These are phyloP conservation scores for Scedosporium minutisporum DNA, from an alignment of 2,329 filamentous ascomycete species.

Conservation along the genomic window DNA sequence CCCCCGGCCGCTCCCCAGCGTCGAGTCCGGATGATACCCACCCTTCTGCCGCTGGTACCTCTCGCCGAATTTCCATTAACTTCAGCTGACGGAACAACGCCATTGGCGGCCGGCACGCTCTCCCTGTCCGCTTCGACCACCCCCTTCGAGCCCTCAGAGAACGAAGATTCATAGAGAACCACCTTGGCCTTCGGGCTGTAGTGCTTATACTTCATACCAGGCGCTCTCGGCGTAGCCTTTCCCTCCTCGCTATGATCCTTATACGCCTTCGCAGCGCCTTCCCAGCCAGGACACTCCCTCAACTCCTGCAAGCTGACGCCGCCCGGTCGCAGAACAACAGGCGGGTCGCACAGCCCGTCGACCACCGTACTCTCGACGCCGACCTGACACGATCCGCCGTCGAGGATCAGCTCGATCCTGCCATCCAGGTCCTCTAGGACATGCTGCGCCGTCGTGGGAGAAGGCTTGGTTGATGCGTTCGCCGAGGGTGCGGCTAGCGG, in stretches of 20 bases:
- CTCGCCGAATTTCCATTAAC: slow-evolving; percentile 9
- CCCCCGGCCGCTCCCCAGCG: slow-evolving; percentile 39
- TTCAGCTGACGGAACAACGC: background rate
- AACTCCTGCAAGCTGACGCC: slow-evolving; percentile 78
- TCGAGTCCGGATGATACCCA: slow-evolving; percentile 48
- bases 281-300: slow-evolving; percentile 68
- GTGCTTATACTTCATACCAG: slow-evolving; percentile 98
- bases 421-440: slow-evolving; percentile 77
- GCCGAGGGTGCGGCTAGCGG: slow-evolving; percentile 88
- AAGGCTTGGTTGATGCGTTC: slow-evolving; percentile 88
- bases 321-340: slow-evolving; percentile 74
- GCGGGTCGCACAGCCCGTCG: slow-evolving; percentile 74
- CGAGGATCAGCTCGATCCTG: slow-evolving; percentile 75
- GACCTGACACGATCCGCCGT: slow-evolving; percentile 77
- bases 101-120: slow-evolving; percentile 15
- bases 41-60: slow-evolving; percentile 15
- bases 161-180: slow-evolving; percentile 62
- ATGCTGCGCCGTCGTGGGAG: slow-evolving; percentile 82
- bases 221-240: slow-evolving; percentile 62
- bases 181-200: slow-evolving; percentile 88
- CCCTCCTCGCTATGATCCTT: slow-evolving; percentile 62
- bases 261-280: slow-evolving; percentile 66
- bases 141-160: slow-evolving; percentile 23
- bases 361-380: slow-evolving; percentile 97
- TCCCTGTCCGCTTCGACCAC: slow-evolving; percentile 26